A percentile compares a stretch with the other conserved stretches of the same genome.
These are phyloP conservation scores for Ceratocystis lukuohia DNA, from an alignment of 2,329 filamentous ascomycete species.

Conservation along the genomic window DNA sequence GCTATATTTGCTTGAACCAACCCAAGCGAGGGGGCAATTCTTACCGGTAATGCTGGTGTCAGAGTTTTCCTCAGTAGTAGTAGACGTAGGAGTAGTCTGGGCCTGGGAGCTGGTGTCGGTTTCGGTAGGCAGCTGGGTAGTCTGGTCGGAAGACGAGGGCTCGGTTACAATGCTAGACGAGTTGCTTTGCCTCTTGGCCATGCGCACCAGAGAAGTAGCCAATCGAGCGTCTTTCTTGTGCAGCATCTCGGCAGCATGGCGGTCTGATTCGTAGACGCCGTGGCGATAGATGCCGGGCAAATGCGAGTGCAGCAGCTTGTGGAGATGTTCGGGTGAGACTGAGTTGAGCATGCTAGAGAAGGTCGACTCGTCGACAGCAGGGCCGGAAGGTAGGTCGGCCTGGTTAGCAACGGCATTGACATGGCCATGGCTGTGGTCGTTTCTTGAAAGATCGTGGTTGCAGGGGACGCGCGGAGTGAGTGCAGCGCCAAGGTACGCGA, in stretches of 20 bases:
- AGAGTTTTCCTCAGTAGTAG: slow-evolving; percentile 24
- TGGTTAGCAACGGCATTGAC: not conserved
- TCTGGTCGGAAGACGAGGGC: slow-evolving; percentile 20
- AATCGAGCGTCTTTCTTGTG: slow-evolving; percentile 47
- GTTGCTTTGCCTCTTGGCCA: slow-evolving; percentile 47
- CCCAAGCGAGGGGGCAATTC: not conserved
- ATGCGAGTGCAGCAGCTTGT: slow-evolving; percentile 51
- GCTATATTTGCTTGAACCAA: slow-evolving; percentile 14
- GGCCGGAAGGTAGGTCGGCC: not conserved
- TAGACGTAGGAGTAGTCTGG: slow-evolving; percentile 16
- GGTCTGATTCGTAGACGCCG: slow-evolving; percentile 53
- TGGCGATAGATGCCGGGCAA: slow-evolving; percentile 51
- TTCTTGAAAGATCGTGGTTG: not conserved
- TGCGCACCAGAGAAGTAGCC: slow-evolving; percentile 47
- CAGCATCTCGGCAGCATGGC: slow-evolving; percentile 48
- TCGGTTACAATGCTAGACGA: slow-evolving; percentile 26
- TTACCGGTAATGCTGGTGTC: slow-evolving; percentile 20
- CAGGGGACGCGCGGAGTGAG: slow-evolving; percentile 9
- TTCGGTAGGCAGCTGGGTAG: slow-evolving; percentile 7
- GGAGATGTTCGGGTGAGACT: slow-evolving; percentile 46
- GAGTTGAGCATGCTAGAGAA: slow-evolving; percentile 33
- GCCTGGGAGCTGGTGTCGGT: slow-evolving; percentile 18
- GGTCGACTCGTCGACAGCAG: slow-evolving; percentile 10
- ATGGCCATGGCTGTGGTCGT: not conserved
- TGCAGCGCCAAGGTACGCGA: slow-evolving; percentile 12